Evolutionary conservation across 129 eudicot genomes (phyloP).

Genomic region (Chrysanthemum lavandulifolium): DNA sequence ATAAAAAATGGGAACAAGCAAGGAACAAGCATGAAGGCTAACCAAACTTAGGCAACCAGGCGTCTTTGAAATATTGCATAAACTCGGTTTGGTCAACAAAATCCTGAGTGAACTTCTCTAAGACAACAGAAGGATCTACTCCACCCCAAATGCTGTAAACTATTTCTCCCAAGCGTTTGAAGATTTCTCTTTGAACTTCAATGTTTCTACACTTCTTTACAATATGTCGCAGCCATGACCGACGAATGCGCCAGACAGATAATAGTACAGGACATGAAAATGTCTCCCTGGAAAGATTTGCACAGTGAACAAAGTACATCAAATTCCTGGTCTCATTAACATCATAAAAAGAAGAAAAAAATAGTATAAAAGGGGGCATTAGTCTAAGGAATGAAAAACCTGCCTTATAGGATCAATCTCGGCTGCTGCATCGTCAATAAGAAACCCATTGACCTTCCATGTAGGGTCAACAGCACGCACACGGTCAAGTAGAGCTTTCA

Average conservation of each 20-base stretch:
- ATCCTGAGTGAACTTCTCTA: conserved; percentile 65
- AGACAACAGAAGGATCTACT: conserved; percentile 35
- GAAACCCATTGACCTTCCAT: conserved; percentile 80
- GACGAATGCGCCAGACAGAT: conserved; percentile 91
- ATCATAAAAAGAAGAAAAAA: conserved; percentile 6
- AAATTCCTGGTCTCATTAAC: not conserved
- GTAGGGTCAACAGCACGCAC: conserved; percentile 70
- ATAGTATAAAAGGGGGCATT: not conserved
- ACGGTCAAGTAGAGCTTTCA: conserved; percentile 82
- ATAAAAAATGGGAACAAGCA: not conserved
- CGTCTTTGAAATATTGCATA: conserved; percentile 67
- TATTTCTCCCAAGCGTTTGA: conserved; percentile 75
- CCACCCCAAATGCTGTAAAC: conserved; percentile 74
- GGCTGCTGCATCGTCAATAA: conserved; percentile 87
- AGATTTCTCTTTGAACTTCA: conserved; percentile 84
- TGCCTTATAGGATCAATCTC: conserved; percentile 94
- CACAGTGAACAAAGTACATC: not conserved
- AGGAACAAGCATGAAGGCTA: conserved; percentile 23
- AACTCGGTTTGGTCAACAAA: conserved; percentile 81
- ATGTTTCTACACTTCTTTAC: conserved; percentile 65
- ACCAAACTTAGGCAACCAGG: conserved; percentile 98
- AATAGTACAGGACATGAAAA: conserved; percentile 87
- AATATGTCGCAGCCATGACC: conserved; percentile 85
- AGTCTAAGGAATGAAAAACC: conserved; percentile 10
- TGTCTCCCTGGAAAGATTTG: conserved; percentile 58